Percentiles rank a stretch among this genome's conserved stretches.
phyloP scores from a whole-genome alignment of 345 rosid species.

The Mallotus nudiflorus region DNA sequence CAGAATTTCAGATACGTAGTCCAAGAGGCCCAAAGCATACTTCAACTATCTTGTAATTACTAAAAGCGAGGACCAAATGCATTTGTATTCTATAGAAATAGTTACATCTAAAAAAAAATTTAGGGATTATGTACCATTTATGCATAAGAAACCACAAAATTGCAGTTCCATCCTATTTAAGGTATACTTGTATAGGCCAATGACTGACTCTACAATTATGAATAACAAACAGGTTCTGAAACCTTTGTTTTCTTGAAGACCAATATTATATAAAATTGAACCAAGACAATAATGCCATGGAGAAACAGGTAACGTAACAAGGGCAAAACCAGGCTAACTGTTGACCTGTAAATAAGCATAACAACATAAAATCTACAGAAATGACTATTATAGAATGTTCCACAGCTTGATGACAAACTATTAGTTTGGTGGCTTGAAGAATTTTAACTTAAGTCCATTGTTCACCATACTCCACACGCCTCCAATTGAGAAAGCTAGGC shows the following conservation, averaged over 20 bases:
- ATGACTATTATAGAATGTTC: neutral
- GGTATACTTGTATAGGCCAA: neutral
- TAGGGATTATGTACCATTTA: no score
- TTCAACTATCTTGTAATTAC: no score
- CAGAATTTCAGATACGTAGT: no score
- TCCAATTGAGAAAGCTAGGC: constrained; percentile 90
- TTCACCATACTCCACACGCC: constrained; percentile 91
- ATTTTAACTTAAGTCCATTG: constrained; percentile 80
- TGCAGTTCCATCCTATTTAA: neutral
- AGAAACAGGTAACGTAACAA: neutral
- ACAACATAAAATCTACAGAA: neutral
- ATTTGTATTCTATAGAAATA: no score
- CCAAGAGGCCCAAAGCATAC: no score
- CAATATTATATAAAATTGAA: neutral
- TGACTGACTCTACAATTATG: neutral
- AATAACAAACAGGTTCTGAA: neutral
- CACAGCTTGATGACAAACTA: neutral
- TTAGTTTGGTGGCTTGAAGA: constrained; percentile 87
- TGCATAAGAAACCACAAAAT: neutral
- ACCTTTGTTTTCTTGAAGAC: neutral
- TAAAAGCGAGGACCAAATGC: no score
- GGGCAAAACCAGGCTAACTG: neutral
- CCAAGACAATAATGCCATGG: neutral
- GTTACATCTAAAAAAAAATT: no score
- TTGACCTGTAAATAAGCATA: constrained; percentile 1